These are phyloP conservation scores for Trypanosoma boissoni DNA, from an alignment of 208 protist genomes.

Conservation along the genomic window DNA sequence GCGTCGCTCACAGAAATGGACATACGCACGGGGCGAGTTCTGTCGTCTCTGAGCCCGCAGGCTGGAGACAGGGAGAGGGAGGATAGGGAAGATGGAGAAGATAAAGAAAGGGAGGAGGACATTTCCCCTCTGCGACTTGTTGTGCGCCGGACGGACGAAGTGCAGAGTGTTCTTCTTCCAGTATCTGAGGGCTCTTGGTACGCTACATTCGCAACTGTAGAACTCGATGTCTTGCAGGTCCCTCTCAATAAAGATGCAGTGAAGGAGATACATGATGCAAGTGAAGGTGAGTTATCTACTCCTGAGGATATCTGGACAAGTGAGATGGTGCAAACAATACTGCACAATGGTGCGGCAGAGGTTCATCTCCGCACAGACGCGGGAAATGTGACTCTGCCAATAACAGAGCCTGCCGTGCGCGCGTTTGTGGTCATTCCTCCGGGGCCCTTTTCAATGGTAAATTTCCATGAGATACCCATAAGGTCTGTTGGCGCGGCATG, in stretches of 20 bases:
- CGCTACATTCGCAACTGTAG: conserved; percentile 1
- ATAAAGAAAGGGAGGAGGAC: background rate
- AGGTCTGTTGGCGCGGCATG: too few species aligned
- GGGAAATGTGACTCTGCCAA: too few species aligned
- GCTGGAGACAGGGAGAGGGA: background rate
- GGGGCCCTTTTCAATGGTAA: too few species aligned
- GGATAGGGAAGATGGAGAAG: background rate
- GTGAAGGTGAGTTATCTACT: too few species aligned
- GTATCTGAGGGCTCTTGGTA: conserved; percentile 1
- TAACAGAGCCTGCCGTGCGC: too few species aligned
- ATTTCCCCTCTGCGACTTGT: background rate
- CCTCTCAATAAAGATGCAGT: background rate
- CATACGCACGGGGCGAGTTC: conserved; percentile 32
- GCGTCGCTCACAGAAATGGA: conserved; percentile 39
- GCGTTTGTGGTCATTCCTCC: too few species aligned
- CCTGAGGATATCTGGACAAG: too few species aligned
- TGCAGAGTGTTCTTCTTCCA: conserved; percentile 12
- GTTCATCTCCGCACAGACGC: too few species aligned
- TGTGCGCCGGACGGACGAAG: conserved; percentile 1
- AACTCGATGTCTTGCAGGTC: conserved; percentile 5
- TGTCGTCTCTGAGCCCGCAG: conserved; percentile 20
- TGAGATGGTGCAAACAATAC: too few species aligned
- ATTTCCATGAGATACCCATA: too few species aligned
- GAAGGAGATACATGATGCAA: too few species aligned
- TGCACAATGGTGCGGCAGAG: too few species aligned